Base-by-base conservation (phyloP, 2,329 filamentous ascomycete species). In the Blastomyces silverae region DNA sequence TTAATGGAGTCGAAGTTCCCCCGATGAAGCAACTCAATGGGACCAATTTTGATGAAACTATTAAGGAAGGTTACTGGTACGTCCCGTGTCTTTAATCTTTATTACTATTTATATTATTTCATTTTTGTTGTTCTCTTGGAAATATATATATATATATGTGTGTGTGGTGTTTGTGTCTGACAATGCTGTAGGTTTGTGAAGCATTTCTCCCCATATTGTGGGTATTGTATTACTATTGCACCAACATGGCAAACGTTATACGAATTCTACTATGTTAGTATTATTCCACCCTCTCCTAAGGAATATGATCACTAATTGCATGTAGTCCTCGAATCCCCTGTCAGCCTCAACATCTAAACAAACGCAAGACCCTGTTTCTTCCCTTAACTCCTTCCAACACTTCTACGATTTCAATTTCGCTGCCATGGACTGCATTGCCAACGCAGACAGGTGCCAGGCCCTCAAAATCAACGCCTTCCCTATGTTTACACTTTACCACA, bases 321-420 rank as follows among this genome's bases (percentile, higher is more conserved):
- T 42, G 56, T 81, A 91, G 79, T 97, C 92, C 48, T 94, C 91
- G 48, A 88, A 91, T 71, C 88, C 89, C 20, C 79, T 88, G 61
- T 77, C 81, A 66, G 77, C 80, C 62, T 78, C 81, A 60, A 77
- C 82, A 28, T 77, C 79, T 11, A 80, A 79, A 56, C 71, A 71
- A 37, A 81, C 79, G 71, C 80, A 76, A 70, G 84, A 79, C 67
- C 72, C 79, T 20, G 78, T 83, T 50, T 77, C 71, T 17, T 79
- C 82, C 0, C 74, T 86, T 53, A 87, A 88, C 72, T 84, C 84
- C 4, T 97, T 97, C 73, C 87, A 87, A 42, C 83, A 87, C 64
- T 94, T 87, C 76, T 97, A 97, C 78, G 87, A 93, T 77, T 93
- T 96, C 77, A 87, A 90, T 71, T 97, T 99, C 73, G 93, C 84